Base-by-base conservation (phyloP, 2,329 filamentous ascomycete species). In the Beauveria scarabaeidicola region DNA sequence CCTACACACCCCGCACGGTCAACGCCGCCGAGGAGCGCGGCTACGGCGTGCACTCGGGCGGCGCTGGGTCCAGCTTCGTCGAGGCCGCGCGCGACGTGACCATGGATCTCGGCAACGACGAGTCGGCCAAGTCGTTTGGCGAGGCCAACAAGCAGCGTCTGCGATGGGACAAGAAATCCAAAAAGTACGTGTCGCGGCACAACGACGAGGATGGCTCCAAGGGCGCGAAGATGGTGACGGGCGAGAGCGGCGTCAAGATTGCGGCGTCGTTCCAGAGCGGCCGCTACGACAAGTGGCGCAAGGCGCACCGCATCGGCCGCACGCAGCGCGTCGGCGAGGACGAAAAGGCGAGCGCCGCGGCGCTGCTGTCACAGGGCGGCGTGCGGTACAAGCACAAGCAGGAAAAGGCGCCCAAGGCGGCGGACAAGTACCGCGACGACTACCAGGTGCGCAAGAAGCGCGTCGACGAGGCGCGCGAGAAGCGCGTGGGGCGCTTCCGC, bases 161-260 rank as follows among this genome's bases (percentile, higher is more conserved):
- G 86, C 88, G 94, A 65, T 99, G 94, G 94, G 94, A 99, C 77
- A 93, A 95, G 78, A 96, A 96, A 74, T 84, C 86, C 69, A 95
- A 90, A 76, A 97, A 97, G 75, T 99, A 97, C 76, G 93, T 99
- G 40, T 81, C 90, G 13, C 85, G 90, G 40, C 86, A 86, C 66
- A 97, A 99, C 78, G 94, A 99, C 75, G 90, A 96, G 66, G 95
- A 99, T 75, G 94, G 94, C 43, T 95, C 79, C 66, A 87, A 86
- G 69, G 82, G 82, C 52, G 72, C 76, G 61, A 82, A 81, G 69
- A 87, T 97, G 77, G 87, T 97, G 60, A 82, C 84, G 63, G 92
- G 94, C 67, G 94, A 99, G 76, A 90, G 85, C 69, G 94, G 94
- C 58, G 90, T 93, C 77, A 97, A 97, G 79, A 97, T 99, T 67